phyloP scores from a whole-genome alignment of 179 eudicot species.

The Silene vulgaris region DNA sequence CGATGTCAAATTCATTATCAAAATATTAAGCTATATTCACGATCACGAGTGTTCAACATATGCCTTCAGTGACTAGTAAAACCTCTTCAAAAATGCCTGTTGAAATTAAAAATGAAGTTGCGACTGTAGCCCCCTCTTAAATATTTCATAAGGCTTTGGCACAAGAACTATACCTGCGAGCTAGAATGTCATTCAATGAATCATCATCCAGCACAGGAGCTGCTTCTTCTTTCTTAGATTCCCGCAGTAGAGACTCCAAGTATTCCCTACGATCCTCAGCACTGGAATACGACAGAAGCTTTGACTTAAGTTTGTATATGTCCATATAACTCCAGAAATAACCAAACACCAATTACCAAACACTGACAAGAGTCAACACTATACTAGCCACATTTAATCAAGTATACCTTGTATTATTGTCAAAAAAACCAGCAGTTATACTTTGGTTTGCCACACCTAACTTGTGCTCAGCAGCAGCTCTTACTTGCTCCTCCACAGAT shows the following conservation, averaged over 20 bases:
- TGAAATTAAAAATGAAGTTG: neutral
- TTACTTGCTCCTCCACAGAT: slow-evolving; percentile 97
- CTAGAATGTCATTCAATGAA: slow-evolving; percentile 82
- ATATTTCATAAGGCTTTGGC: neutral
- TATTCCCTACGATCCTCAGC: slow-evolving; percentile 98
- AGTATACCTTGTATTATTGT: slow-evolving; percentile 84
- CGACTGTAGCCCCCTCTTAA: neutral
- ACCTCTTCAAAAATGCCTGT: neutral
- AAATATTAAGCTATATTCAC: neutral
- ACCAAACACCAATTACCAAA: neutral
- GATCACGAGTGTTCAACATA: slow-evolving; percentile 2
- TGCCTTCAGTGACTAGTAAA: slow-evolving; percentile 1
- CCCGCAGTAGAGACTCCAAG: slow-evolving; percentile 88
- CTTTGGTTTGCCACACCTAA: slow-evolving; percentile 99
- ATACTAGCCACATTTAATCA: neutral
- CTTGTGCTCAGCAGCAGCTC: slow-evolving; percentile 99
- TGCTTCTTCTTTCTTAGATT: slow-evolving; percentile 94
- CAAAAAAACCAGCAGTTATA: slow-evolving; percentile 98
- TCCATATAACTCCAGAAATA: neutral
- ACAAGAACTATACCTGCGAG: slow-evolving; percentile 61
- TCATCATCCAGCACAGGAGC: slow-evolving; percentile 93
- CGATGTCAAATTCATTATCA: neutral
- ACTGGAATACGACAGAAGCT: slow-evolving; percentile 37
- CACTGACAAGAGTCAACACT: neutral
- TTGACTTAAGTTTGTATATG: neutral